Evolutionary conservation across 805 yeast species (phyloP).

Genomic region (Monosporozyma servazzii): DNA sequence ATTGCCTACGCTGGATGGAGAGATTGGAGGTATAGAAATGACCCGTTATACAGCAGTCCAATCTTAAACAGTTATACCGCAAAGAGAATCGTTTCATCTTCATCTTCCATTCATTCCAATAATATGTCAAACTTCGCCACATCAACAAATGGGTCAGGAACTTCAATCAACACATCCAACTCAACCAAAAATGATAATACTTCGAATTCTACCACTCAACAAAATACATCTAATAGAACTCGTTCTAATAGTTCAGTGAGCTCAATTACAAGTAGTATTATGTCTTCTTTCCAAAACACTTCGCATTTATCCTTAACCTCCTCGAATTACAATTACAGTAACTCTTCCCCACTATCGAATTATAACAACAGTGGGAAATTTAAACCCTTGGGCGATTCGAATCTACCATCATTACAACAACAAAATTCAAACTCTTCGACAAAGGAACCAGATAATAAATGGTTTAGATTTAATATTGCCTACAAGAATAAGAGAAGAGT

Average conservation of each 20-base stretch:
- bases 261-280: conserved; percentile 25
- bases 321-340: not conserved
- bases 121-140: conserved; percentile 7
- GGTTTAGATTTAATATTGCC: conserved; percentile 16
- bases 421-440: not conserved
- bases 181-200: conserved; percentile 3
- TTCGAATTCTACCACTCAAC: not conserved
- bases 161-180: not conserved
- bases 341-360: not conserved
- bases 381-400: conserved; percentile 2
- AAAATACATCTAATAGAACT: not conserved
- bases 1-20: conserved; percentile 74
- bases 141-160: not conserved
- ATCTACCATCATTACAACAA: not conserved
- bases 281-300: conserved; percentile 22
- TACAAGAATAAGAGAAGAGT: conserved; percentile 8
- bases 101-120: conserved; percentile 19
- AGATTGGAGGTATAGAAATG: conserved; percentile 76
- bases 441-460: conserved; percentile 8
- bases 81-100: conserved; percentile 16
- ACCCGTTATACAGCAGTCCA: conserved; percentile 49
- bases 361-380: not conserved
- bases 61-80: conserved; percentile 25
- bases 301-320: conserved; percentile 14
- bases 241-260: conserved; percentile 20